Evolutionary conservation across 2,329 filamentous ascomycete species (phyloP), one percentile per base, ranked within the genome.

Genomic region (Cercospora sesami): DNA sequence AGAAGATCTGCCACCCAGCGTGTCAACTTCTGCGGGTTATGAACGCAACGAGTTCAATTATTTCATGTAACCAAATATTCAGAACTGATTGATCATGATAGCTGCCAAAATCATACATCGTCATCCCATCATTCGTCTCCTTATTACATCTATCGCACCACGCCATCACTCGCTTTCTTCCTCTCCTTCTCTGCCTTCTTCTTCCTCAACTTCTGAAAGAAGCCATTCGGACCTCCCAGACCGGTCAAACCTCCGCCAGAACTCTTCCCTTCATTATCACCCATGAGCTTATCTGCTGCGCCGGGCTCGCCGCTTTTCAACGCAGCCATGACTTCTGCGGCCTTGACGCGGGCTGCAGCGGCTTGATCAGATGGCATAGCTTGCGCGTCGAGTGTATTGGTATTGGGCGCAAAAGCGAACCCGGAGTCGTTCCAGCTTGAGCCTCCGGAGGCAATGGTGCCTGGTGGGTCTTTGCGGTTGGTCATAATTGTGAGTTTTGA

Each of bases 1-100:
- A 55, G 79, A 80, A 67, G 81, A 83, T 75, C 53, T 81, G 64
- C 80, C 81, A 65, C 81, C 81, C 26, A 82, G 80, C 71, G 64
- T 80, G 60, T 74, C 72, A 21, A 73, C 72, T 10, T 57, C 62
- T 3, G 21, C 14, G n/a, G 62, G 62, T 14, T 21, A 64, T 21
- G 36, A 51, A 23, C 42, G 31, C n/a, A 31, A 36, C 45, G 26
- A 48, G 28, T 23, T 58, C 48, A n/a, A 28, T 7, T 58, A 28
- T 10, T 55, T 58, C 28, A 45, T 58, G 48, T 64, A 18, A 64
- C n/a, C 12, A 16, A 33, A 7, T 4, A 14, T 42, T 3, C 30
- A 23, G 39, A 21, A 53, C 42, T 14, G 21, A 14, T 9, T 58
- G 28, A 9, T 23, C 6, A 26, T 33, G 4, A 26, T 9, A 3